Base-by-base conservation (phyloP, 805 yeast species). In the Isabelozyma rhagii region DNA sequence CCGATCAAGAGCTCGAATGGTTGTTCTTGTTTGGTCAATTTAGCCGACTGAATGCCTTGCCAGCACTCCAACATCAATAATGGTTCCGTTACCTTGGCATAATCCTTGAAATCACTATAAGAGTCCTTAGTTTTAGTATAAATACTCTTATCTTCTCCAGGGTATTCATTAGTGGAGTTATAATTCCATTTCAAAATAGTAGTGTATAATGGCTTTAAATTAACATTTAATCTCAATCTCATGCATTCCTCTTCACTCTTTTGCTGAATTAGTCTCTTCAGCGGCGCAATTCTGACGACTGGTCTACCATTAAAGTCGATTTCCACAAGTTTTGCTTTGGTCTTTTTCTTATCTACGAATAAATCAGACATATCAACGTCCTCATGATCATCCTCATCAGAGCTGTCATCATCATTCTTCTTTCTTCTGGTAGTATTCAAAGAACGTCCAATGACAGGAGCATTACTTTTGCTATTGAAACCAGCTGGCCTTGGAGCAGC, bases 11-110 rank as follows among this genome's bases (percentile, higher is more conserved):
- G 57, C 29, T 77, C 78, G 62, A 92, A 85, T 0, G 96, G 91
- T 5, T 58, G 67, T 48, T 74, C 77, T 45, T 79, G 80, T 8
- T 79, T 79, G 14, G 87, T 81, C 45, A 81, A 82, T 53, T 87
- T 83, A 0, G 94, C 83, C 4, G 89, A 77, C 55, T 83, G 85
- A 27, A 94, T 80, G 0, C 89, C 87, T 60, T 92, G 96, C 97
- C 98, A 96, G 54, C 96, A 88, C 68, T 94, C 99, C 40, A 93
- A 68, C 62, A 92, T 69, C 42, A 94, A 70, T 41, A 94, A 73
- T 0, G 99, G 99, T 55, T 85, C 88, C 65, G 89, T 86, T 1
- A 80, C 75, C 36, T 74, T 71, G 44, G 79, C 80, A 60, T 96
- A 94, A 3, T 87, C 90, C n/a, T 69, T 72, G 4, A 83, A 82